Base-by-base conservation (phyloP, 345 rosid species). In the Diplotaxis tenuifolia region DNA sequence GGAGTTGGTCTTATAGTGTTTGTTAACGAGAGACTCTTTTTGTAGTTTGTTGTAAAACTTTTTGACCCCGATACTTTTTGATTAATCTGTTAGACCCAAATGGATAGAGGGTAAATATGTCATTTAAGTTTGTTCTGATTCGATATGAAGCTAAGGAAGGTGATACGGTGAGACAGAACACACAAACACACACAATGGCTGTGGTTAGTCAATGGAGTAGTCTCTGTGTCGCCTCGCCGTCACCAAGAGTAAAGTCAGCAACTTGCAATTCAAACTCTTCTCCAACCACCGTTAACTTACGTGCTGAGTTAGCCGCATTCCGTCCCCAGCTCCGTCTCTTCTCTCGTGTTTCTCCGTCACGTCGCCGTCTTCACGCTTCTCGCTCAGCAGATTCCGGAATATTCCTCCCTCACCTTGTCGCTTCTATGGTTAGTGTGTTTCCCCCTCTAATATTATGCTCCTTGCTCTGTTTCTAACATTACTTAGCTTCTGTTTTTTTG, bases 391-490 rank as follows among this genome's bases (percentile, higher is more conserved):
- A 81, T 9, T 54, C 84, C 3, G 88, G 86, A 59, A 85, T 88
- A 80, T 95, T 89, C 82, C 92, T 89, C 74, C 95, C 96, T 29
- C 93, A 81, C 76, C 79, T 88, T 79, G 93, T 95, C 68, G 96
- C 99, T 71, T 79, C 96, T 52, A 14, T 87, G 93, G 97, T 94
- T 75, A 3, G 62, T 23, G 8, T 12, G n/a, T 25, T 23, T 5
- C 28, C 1, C 10, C 32, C 59, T 54, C 28, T 3, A 10, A 1
- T 20, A 2, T n/a, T 14, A 19, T 4, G 1, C 15, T 21, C 57
- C 7, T 53, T 53, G 7, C 36, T 58, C 5, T 10, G 21, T 19
- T 45, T n/a, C n/a, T n/a, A n/a, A n/a, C 6, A n/a, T n/a, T 45
- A 15, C 50, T 42, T 42, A 42, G 49, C 7, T 42, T 40, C 11